A percentile compares a stretch with the other conserved stretches of the same genome.
Conservation (phyloP, 106 monocot genomes). For the Narthecium ossifragum region DNA sequence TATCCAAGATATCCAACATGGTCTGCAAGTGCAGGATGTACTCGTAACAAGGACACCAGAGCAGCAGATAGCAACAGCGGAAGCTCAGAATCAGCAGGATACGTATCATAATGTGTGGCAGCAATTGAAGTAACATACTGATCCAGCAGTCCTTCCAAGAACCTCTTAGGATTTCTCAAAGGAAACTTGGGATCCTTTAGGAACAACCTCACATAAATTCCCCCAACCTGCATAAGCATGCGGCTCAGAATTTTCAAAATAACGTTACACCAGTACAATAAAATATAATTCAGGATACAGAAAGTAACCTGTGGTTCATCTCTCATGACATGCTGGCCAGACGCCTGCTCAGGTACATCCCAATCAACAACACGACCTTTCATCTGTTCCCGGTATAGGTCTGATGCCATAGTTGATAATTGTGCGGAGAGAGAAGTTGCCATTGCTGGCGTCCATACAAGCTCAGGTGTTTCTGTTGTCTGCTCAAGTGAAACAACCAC, state of each 20-base stretch:
- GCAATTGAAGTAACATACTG: constrained; percentile 96
- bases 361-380: constrained; percentile 86
- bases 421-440: constrained; percentile 95
- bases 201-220: constrained; percentile 96
- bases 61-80: constrained; percentile 95
- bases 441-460: constrained; percentile 99
- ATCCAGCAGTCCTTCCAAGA: constrained; percentile 96
- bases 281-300: constrained; percentile 12
- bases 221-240: constrained; percentile 69
- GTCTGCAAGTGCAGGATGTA: constrained; percentile 91
- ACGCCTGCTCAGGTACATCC: constrained; percentile 97
- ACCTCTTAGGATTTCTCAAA: constrained; percentile 93
- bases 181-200: constrained; percentile 99
- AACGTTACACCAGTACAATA: neutral
- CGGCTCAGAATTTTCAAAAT: neutral
- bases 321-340: constrained; percentile 95
- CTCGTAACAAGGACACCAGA: constrained; percentile 88
- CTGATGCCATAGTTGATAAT: constrained; percentile 91
- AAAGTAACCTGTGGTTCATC: constrained; percentile 99
- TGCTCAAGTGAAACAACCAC: constrained; percentile 81
- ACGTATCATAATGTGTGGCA: constrained; percentile 80
- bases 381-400: constrained; percentile 92
- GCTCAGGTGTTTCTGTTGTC: constrained; percentile 99
- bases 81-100: constrained; percentile 68
- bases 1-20: constrained; percentile 99